Base-by-base conservation (phyloP, 2,329 filamentous ascomycete species). In the Ophiostoma sp. region DNA sequence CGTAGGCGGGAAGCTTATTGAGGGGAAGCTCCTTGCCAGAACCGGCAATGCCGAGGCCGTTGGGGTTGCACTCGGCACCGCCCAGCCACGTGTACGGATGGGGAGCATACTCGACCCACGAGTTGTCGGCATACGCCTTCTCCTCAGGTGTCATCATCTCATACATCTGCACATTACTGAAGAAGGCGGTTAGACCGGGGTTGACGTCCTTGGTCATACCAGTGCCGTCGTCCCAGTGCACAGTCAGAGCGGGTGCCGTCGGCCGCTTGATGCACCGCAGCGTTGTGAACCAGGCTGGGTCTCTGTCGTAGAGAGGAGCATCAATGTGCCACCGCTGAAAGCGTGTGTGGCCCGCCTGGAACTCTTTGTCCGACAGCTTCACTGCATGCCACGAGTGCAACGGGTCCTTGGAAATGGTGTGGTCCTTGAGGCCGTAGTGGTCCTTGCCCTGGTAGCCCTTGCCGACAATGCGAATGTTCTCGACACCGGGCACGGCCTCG, bases 291-390 rank as follows among this genome's bases (percentile, higher is more conserved):
- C 71, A 82, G 76, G 25, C 78, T 74, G 59, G 83, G 72, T 59
- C 81, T 76, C 73, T 81, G 80, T 31, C 82, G 78, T 71, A 84
- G 78, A 85, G 78, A 1, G 84, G 83, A 8, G 83, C 84, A 73
- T 86, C 84, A n/a, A 85, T 83, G 74, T 86, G 84, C 84, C 84
- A 86, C 33, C 82, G 79, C 64, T 85, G 84, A 73, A 85, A 85
- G 22, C 84, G 82, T 0, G 83, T 84, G 59, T 83, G 80, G 11
- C 84, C 84, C 5, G 78, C 75, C 1, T 79, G 75, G 72, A 85
- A 85, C 4, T 83, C 81, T 0, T 79, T 78, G 6, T 77, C 72
- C 0, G 78, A 72, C 12, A 83, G 79, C 15, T 78, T 76, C 5
- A 80, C 77, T 7, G 78, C 77, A 69, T 86, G 83, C 75, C 79